Evolutionary conservation across 805 yeast genomes (phyloP).

Genomic region (Cyberlindnera mrakii): DNA sequence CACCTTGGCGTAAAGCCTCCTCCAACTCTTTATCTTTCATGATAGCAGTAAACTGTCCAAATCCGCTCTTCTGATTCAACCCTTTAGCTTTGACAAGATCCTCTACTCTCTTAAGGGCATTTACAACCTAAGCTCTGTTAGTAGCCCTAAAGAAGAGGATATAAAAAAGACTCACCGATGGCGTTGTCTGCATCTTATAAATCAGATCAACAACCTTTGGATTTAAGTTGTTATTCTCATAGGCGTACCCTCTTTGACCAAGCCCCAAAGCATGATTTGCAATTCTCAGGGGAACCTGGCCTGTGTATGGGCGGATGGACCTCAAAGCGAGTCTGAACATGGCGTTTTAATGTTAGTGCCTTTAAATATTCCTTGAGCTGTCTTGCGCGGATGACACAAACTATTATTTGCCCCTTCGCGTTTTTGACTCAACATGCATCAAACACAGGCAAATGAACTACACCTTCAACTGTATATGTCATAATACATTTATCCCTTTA

Average conservation of each 20-base stretch:
- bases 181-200: slow-evolving; percentile 12
- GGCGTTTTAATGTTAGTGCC: too few species aligned
- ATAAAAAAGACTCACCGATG: slow-evolving; percentile 3
- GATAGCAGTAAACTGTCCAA: slow-evolving; percentile 5
- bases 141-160: too few species aligned
- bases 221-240: slow-evolving; percentile 8
- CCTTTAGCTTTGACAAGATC: slow-evolving; percentile 7
- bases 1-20: slow-evolving; percentile 7
- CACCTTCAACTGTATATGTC: not conserved
- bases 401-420: too few species aligned
- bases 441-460: too few species aligned
- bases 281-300: not conserved
- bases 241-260: slow-evolving; percentile 4
- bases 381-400: too few species aligned
- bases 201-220: slow-evolving; percentile 10
- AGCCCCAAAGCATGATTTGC: not conserved
- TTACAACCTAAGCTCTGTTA: too few species aligned
- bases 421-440: too few species aligned
- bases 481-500: not conserved
- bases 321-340: too few species aligned
- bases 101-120: slow-evolving; percentile 6
- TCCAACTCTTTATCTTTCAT: slow-evolving; percentile 10
- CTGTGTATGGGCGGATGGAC: too few species aligned
- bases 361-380: too few species aligned
- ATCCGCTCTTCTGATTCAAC: slow-evolving; percentile 5